A percentile compares a stretch with the other conserved stretches of the same genome.
These are phyloP conservation scores for Talaromyces pinophilus DNA, from an alignment of 2,329 filamentous ascomycete genomes.

Conservation along the genomic window DNA sequence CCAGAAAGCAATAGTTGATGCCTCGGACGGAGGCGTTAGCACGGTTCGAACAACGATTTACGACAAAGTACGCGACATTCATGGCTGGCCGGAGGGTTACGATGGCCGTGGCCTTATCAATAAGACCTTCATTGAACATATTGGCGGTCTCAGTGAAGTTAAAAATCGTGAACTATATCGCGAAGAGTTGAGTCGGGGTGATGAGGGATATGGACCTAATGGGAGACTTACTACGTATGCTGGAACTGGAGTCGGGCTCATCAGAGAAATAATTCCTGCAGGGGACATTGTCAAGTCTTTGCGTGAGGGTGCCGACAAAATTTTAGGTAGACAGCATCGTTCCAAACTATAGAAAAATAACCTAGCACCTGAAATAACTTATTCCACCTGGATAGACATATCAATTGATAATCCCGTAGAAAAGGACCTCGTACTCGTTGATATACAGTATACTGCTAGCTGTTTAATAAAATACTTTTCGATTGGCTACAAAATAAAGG, in stretches of 20 bases:
- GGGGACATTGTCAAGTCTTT: slow-evolving; percentile 45
- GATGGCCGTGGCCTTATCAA: slow-evolving; percentile 62
- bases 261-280: slow-evolving; percentile 53
- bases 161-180: slow-evolving; percentile 47
- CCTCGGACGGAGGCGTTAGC: slow-evolving; percentile 53
- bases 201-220: slow-evolving; percentile 55
- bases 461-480: background rate
- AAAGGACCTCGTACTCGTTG: background rate
- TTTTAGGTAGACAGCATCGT: background rate
- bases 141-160: slow-evolving; percentile 41
- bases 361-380: background rate
- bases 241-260: slow-evolving; percentile 62
- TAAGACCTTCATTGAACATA: slow-evolving; percentile 49
- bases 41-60: slow-evolving; percentile 57
- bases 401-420: background rate
- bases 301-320: background rate
- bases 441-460: background rate
- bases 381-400: background rate
- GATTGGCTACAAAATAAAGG: background rate
- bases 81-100: slow-evolving; percentile 59
- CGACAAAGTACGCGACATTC: slow-evolving; percentile 38
- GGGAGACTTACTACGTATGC: slow-evolving; percentile 64
- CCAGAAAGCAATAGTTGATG: slow-evolving; percentile 50
- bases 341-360: background rate
- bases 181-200: slow-evolving; percentile 53